phyloP scores from a whole-genome alignment of 2,329 filamentous ascomycete genomes.

The Akanthomyces dipterigenus region DNA sequence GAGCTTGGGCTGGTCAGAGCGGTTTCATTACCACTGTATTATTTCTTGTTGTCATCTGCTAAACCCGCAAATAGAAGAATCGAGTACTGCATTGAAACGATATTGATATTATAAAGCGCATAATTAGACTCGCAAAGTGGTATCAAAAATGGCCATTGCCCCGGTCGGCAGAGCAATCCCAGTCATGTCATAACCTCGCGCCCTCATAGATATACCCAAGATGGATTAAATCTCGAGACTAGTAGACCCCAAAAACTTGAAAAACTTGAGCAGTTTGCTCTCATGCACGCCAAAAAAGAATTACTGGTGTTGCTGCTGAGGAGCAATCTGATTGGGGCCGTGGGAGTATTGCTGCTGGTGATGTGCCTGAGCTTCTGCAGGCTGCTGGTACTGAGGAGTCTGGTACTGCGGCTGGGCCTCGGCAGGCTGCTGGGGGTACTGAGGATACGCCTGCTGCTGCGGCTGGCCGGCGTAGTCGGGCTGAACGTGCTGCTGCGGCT shows the following conservation, averaged over 20 bases:
- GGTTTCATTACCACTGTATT: too few species aligned
- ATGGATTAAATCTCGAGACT: neutral
- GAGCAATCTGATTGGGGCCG: constrained; percentile 13
- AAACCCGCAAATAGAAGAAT: neutral
- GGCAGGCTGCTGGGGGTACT: constrained; percentile 12
- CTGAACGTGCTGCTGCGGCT: constrained; percentile 15
- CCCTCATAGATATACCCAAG: neutral
- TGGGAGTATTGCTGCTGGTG: constrained; percentile 2
- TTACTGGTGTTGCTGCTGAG: constrained; percentile 16
- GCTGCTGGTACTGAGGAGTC: constrained; percentile 2
- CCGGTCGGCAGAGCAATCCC: neutral
- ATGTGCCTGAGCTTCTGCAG: constrained; percentile 1
- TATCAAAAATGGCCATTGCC: constrained; percentile 5
- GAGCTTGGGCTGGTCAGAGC: too few species aligned
- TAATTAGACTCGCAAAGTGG: constrained; percentile 4
- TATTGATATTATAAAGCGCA: neutral
- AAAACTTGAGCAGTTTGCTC: neutral
- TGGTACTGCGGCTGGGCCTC: constrained; percentile 5
- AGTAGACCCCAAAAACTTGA: too few species aligned
- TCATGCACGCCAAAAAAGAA: neutral
- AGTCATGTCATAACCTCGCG: neutral
- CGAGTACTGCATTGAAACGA: neutral
- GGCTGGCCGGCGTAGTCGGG: constrained; percentile 18
- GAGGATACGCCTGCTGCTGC: constrained; percentile 8
- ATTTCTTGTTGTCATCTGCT: too few species aligned